Evolutionary conservation across 441 rosid species (phyloP).

Genomic region (Pelargonium australe): DNA sequence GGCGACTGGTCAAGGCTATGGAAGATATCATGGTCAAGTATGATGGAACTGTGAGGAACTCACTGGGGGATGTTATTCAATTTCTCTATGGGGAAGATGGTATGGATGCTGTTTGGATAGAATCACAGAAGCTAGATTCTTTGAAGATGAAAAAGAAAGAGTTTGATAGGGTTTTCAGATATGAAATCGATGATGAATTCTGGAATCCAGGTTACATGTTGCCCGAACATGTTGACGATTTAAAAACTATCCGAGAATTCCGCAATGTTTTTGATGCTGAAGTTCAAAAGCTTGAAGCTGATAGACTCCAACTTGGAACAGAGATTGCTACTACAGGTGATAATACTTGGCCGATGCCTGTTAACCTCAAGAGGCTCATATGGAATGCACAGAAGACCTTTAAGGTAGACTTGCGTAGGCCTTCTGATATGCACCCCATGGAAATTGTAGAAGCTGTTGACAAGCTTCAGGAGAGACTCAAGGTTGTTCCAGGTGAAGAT

Average conservation of each 20-base stretch:
- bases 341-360: slow-evolving; percentile 86
- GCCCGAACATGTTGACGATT: slow-evolving; percentile 75
- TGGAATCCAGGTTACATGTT: slow-evolving; percentile 84
- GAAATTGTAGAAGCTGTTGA: slow-evolving; percentile 97
- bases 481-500: slow-evolving; percentile 95
- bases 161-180: slow-evolving; percentile 67
- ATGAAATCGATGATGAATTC: slow-evolving; percentile 64
- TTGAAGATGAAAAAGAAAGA: slow-evolving; percentile 78
- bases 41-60: slow-evolving; percentile 97
- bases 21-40: slow-evolving; percentile 99
- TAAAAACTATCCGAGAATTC: slow-evolving; percentile 74
- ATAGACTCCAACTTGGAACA: slow-evolving; percentile 72
- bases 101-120: slow-evolving; percentile 98
- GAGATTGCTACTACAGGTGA: slow-evolving; percentile 91
- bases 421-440: slow-evolving; percentile 91
- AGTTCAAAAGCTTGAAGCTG: slow-evolving; percentile 76
- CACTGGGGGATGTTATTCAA: slow-evolving; percentile 94
- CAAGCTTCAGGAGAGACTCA: slow-evolving; percentile 92
- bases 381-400: slow-evolving; percentile 96
- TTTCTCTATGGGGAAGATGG: slow-evolving; percentile 99
- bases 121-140: slow-evolving; percentile 85
- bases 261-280: slow-evolving; percentile 90
- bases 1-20: slow-evolving; percentile 98
- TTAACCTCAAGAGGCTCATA: slow-evolving; percentile 79
- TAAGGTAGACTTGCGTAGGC: slow-evolving; percentile 69